These are phyloP conservation scores for Cercospora canescens DNA, from an alignment of 2,329 filamentous ascomycete genomes.

Conservation along the genomic window DNA sequence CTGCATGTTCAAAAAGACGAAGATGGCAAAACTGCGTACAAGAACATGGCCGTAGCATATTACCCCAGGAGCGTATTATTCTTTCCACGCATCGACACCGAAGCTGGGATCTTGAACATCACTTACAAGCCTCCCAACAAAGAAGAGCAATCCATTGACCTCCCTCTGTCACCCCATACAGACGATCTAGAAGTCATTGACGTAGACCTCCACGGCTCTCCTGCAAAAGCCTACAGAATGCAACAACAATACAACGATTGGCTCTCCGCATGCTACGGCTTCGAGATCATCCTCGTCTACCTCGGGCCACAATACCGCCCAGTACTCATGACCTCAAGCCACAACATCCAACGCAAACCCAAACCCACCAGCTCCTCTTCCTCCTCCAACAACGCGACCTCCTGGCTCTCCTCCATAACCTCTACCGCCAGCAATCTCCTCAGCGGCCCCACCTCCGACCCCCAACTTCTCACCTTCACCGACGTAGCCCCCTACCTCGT, in stretches of 20 bases:
- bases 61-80: conserved; percentile 46
- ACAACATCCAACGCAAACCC: conserved; percentile 10
- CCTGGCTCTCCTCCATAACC: conserved; percentile 37
- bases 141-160: conserved; percentile 32
- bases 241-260: conserved; percentile 42
- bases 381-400: conserved; percentile 10
- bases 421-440: conserved; percentile 27
- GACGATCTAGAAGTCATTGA: conserved; percentile 38
- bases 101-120: conserved; percentile 38
- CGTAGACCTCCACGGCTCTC: conserved; percentile 47
- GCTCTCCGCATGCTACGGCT: conserved; percentile 48
- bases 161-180: conserved; percentile 44
- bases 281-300: conserved; percentile 44
- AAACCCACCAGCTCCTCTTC: background rate
- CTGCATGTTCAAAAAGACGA: conserved; percentile 39
- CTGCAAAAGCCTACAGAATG: conserved; percentile 47
- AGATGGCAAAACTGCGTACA: conserved; percentile 29
- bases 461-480: conserved; percentile 61
- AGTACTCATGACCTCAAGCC: conserved; percentile 40
- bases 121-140: conserved; percentile 40
- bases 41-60: conserved; percentile 46
- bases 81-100: conserved; percentile 38
- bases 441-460: conserved; percentile 17
- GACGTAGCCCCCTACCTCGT: conserved; percentile 77
- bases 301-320: conserved; percentile 43